Conservation (phyloP, 768 basidiomycete genomes). For the Podaxis carcinomalis region DNA sequence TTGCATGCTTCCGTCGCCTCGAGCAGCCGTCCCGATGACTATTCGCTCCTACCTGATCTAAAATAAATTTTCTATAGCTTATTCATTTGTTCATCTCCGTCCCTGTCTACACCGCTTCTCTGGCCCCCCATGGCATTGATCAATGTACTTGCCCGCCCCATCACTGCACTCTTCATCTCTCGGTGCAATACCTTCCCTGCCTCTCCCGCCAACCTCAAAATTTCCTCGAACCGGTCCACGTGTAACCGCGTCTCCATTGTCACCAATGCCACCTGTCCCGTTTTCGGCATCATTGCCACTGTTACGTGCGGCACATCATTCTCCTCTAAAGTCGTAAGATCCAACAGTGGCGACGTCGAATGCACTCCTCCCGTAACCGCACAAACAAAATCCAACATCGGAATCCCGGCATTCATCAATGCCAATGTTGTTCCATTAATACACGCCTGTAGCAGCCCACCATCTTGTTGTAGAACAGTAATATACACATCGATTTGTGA, state of each 20-base stretch:
- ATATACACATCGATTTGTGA: conserved; percentile 93
- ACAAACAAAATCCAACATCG: conserved; percentile 86
- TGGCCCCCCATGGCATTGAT: conserved; percentile 32
- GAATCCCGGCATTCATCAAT: conserved; percentile 85
- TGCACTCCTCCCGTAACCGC: conserved; percentile 88
- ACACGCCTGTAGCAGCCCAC: conserved; percentile 83
- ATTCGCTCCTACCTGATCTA: background rate
- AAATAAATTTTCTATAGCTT: conserved; percentile 21
- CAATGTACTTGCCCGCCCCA: conserved; percentile 55
- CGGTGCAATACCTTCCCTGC: conserved; percentile 72
- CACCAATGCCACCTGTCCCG: conserved; percentile 81
- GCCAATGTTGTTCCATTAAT: conserved; percentile 96
- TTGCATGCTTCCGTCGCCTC: conserved; percentile 83
- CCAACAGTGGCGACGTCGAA: conserved; percentile 75
- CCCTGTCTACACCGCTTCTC: conserved; percentile 25
- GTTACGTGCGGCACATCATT: conserved; percentile 85
- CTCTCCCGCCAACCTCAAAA: conserved; percentile 74
- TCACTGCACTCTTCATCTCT: conserved; percentile 80
- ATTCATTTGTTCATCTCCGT: conserved; percentile 35
- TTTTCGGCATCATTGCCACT: conserved; percentile 84
- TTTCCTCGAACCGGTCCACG: conserved; percentile 88
- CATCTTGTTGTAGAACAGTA: conserved; percentile 92
- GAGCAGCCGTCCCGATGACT: conserved; percentile 19
- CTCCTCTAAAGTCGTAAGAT: conserved; percentile 88
- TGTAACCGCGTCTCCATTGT: conserved; percentile 94